Evolutionary conservation across 352 stramenopile genomes (phyloP).

Genomic region (Pythium aphanidermatum): DNA sequence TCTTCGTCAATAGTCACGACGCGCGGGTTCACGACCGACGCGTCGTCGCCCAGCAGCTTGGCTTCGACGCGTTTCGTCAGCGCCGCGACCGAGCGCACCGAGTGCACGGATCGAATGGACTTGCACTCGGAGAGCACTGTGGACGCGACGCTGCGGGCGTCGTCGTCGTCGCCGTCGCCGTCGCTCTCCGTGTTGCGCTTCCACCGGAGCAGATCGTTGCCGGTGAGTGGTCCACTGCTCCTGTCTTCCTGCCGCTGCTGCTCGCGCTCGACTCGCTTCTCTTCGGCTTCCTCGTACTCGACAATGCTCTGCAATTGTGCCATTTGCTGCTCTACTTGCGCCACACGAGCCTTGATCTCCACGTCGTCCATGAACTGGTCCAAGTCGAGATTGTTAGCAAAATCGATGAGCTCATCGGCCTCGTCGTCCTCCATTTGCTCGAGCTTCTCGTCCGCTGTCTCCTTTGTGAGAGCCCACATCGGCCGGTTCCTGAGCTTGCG

Average conservation of each 20-base stretch:
- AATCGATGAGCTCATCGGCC: constrained; percentile 90
- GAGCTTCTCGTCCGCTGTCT: constrained; percentile 68
- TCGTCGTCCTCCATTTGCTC: constrained; percentile 71
- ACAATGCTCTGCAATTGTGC: constrained; percentile 84
- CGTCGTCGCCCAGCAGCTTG: constrained; percentile 31
- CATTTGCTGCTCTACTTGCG: constrained; percentile 88
- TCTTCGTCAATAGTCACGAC: constrained; percentile 90
- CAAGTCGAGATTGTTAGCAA: constrained; percentile 91
- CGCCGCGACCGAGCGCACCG: constrained; percentile 64
- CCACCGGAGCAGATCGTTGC: constrained; percentile 46
- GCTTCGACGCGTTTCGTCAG: constrained; percentile 68
- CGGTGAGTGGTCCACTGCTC: constrained; percentile 32
- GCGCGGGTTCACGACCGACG: constrained; percentile 47
- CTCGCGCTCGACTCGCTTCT: constrained; percentile 79
- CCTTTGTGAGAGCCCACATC: constrained; percentile 91
- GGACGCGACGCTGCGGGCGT: constrained; percentile 57
- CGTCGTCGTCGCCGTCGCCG: constrained; percentile 43
- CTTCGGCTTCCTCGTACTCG: constrained; percentile 65
- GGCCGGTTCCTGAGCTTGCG: constrained; percentile 44
- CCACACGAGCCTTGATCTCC: constrained; percentile 74
- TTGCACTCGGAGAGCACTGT: constrained; percentile 83
- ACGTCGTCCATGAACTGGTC: constrained; percentile 94
- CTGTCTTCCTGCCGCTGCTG: constrained; percentile 67
- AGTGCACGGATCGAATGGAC: constrained; percentile 83
- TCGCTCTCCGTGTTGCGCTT: constrained; percentile 10